Base-by-base conservation (phyloP, 2,329 filamentous ascomycete species). In the Sporothrix humicola region DNA sequence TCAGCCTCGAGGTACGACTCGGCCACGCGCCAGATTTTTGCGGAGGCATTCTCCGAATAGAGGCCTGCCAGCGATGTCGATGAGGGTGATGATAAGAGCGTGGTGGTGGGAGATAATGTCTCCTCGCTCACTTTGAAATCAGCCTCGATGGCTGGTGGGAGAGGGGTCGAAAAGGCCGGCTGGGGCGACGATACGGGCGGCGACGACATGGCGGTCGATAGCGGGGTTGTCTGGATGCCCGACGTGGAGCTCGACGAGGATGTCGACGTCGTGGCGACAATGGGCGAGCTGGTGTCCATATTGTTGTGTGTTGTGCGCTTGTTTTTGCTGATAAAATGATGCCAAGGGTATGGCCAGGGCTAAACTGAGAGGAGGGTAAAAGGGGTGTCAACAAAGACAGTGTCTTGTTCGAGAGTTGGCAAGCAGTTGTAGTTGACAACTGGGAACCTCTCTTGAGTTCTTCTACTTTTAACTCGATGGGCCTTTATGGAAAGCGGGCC, bases 21-120 rank as follows among this genome's bases (percentile, higher is more conserved):
- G 52, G 74, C 74, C 7, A 75, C 74, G 8, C 73, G 70, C 72
- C 72, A 73, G 42, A 75, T 74, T 61, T 75, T 75, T 44, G 74
- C 74, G 17, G 74, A 71, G 4, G 46, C 70, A 44, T 73, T 71
- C 37, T 75, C 74, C 2, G 65, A 46, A 54, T 65, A 75, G 37
- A 75, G 48, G 2, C 68, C 71, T 23, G 54, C 65, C 52, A 75
- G 70, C 6, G 56, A 52, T 2, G 42, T 17, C 17, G 48, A 37
- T 10, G 23, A 50, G n/a, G 15, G 65, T 23, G 65, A 31, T 17
- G 23, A 42, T 13, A 50, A 20, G 46, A 48, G 37, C n/a, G 65
- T n/a, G 8, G 66, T 12, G 23, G 23, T 37, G 2, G 20, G 65
- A 3, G 12, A 48, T 31, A 52, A 50, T 10, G 48, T 26, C 8